Evolutionary conservation across 768 basidiomycete genomes (phyloP).

Genomic region (Auricularia auricula-judae): DNA sequence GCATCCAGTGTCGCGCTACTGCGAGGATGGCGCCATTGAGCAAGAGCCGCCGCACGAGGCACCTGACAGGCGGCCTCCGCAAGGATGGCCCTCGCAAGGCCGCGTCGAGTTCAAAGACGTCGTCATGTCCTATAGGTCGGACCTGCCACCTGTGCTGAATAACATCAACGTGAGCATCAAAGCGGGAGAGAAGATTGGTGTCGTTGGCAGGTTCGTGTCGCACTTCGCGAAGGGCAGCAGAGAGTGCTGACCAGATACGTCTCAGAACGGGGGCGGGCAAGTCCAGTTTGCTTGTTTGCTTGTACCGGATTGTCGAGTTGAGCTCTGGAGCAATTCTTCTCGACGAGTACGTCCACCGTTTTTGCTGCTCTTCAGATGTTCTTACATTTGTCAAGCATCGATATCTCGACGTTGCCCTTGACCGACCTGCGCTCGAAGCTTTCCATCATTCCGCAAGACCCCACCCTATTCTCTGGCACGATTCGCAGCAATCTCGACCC

Average conservation of each 20-base stretch:
- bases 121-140: conserved; percentile 74
- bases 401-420: conserved; percentile 73
- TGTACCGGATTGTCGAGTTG: conserved; percentile 76
- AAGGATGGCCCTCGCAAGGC: conserved; percentile 68
- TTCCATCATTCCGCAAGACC: conserved; percentile 78
- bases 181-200: conserved; percentile 84
- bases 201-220: conserved; percentile 52
- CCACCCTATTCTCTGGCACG: conserved; percentile 52
- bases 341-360: conserved; percentile 16
- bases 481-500: conserved; percentile 85
- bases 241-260: background rate
- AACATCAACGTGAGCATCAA: conserved; percentile 59
- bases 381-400: conserved; percentile 22
- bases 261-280: conserved; percentile 72
- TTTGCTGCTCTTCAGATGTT: no score
- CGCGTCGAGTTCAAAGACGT: conserved; percentile 65
- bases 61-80: conserved; percentile 44
- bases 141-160: conserved; percentile 80
- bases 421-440: conserved; percentile 55
- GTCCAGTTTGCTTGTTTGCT: conserved; percentile 78
- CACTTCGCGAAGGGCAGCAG: conserved; percentile 2
- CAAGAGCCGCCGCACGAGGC: conserved; percentile 69
- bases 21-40: conserved; percentile 63
- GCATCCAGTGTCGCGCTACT: background rate
- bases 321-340: conserved; percentile 26